Evolutionary conservation across 169 alveolate species (phyloP), one percentile per base, ranked within the genome.

Genomic region (Besnoitia besnoiti): DNA sequence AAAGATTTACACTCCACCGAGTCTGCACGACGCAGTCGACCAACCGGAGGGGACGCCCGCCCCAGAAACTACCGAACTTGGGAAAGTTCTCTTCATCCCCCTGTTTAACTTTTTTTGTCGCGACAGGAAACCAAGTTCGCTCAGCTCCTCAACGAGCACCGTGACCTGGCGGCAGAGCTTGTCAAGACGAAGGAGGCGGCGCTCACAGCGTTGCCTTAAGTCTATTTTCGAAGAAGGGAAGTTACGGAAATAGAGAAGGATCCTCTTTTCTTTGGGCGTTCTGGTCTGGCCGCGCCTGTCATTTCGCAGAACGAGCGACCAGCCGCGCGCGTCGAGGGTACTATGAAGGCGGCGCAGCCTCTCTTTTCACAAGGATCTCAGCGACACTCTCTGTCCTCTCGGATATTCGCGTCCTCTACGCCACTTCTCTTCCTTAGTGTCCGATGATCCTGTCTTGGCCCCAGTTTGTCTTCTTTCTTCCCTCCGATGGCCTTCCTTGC

Each of bases 131-230:
- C 2, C n/a, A 67, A 67, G 24, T 67, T 67, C 42, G 12, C 42
- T 42, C 80, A 67, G 80, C n/a, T 67, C 44, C 80, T 67, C n/a
- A 30, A 35, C 46, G 80, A 67, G 80, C 80, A 67, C 80, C 14
- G 19, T 30, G 80, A 67, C 80, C 46, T 35, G 24, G 80, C 80
- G 39, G 80, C 80, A 16, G 80, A 67, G 44, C n/a, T 67, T 1
- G 80, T 5, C 30, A 67, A 35, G 44, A 67, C 80, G 44, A 67
- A 67, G 44, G 80, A 30, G 12, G 47, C 42, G 19, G 80, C 80
- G 80, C 46, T 35, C 39, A 16, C 80, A 16, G 80, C 80, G 80
- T 42, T 67, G 77, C 77, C 30, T 67, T 35, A 7, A 67, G 14
- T 30, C 10, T 16, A 0, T 33, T 24, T 35, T 1, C 24, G 14